phyloP scores from a whole-genome alignment of 257 asterid genomes.

The Primulina tabacum region DNA sequence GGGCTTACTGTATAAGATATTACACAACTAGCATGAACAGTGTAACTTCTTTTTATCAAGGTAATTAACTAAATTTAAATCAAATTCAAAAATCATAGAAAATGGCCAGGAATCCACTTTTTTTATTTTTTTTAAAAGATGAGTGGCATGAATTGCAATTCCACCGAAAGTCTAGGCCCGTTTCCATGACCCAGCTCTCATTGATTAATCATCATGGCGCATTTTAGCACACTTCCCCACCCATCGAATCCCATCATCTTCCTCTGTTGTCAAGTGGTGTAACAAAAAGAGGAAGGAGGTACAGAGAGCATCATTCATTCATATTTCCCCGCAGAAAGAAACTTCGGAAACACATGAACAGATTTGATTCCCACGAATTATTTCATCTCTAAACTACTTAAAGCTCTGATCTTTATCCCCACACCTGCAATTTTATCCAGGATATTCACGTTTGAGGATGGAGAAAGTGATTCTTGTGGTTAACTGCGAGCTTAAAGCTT shows the following conservation, averaged over 20 bases:
- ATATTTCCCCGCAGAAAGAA: conserved; percentile 26
- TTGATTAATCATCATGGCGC: conserved; percentile 63
- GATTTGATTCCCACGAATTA: background rate
- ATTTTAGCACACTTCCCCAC: conserved; percentile 41
- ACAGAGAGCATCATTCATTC: conserved; percentile 44
- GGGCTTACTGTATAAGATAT: no score
- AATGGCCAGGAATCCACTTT: conserved; percentile 3
- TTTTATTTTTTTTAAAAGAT: no score
- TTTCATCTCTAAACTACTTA: conserved; percentile 19
- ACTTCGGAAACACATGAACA: no score
- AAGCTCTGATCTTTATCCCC: conserved; percentile 41
- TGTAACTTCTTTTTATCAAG: no score
- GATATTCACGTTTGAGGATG: conserved; percentile 38
- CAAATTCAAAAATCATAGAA: no score
- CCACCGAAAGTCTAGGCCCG: conserved; percentile 31
- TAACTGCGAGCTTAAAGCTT: conserved; percentile 72
- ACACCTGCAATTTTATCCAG: background rate
- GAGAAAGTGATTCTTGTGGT: conserved; percentile 54
- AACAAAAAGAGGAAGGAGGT: conserved; percentile 30
- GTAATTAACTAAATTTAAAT: no score
- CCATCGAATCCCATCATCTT: conserved; percentile 33
- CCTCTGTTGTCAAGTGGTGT: conserved; percentile 25
- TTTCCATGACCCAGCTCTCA: conserved; percentile 39
- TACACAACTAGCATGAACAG: no score
- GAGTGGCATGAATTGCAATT: conserved; percentile 60